Base-by-base conservation (phyloP, 805 yeast species). In the Saccharomycopsis olivae region DNA sequence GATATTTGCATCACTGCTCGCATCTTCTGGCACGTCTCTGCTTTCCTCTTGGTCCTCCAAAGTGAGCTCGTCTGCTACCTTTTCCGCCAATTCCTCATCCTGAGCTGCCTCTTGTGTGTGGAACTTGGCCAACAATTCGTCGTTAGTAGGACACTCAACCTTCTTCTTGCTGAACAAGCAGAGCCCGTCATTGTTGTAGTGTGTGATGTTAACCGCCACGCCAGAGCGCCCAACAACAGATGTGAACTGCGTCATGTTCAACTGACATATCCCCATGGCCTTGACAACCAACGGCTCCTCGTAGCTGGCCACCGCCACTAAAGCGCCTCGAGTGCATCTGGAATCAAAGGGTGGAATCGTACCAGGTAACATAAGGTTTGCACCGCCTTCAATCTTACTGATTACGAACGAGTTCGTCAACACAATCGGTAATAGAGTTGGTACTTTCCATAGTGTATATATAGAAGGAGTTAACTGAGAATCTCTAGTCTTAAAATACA, bases 281-380 rank as follows among this genome's bases (percentile, higher is more conserved):
- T 72, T 66, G 0, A 76, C 67, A 9, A 79, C 78, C 2, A 68
- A 56, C 0, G 94, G 94, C 17, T 65, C 54, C 13, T 69, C 66
- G 21, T 66, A 62, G 46, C 74, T 72, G 0, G 78, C 85, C 19
- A 89, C 66, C 1, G 82, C 95, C 15, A 87, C 95, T 3, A 84
- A 53, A 0, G 66, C 52, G 0, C 86, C 94, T 38, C 36, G 23
- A 13, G 18, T 6, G 35, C 45, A 36, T 27, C 40, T 15, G 19
- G 29, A 19, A 28, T 45, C 48, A 28, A 46, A 46, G 2, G 78
- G 78, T 0, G 75, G 72, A 3, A 69, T 53, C 4, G 75, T 68
- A 0, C 94, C 94, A 2, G 87, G 82, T 25, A 80, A 62, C 87
- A 82, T 81, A 47, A 83, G 58, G 50, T 82, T 71, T 0, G 97